Conservation (phyloP, 768 basidiomycete genomes). For the Naematelia aurantialba region DNA sequence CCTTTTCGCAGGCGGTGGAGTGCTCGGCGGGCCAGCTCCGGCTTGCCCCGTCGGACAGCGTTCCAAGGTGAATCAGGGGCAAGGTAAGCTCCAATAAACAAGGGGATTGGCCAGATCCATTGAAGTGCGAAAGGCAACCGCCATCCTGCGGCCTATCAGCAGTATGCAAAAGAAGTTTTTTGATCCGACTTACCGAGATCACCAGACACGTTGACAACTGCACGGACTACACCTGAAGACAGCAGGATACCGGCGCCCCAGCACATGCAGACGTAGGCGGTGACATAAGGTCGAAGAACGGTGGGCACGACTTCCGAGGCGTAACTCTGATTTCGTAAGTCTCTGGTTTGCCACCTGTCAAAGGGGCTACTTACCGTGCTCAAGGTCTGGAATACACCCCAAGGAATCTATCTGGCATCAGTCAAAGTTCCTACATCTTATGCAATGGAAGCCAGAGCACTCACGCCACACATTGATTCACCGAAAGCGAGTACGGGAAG, state of each 20-base stretch:
- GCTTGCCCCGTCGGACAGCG: conserved; percentile 30
- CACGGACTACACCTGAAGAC: conserved; percentile 30
- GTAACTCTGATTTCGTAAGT: too few relatives aligned
- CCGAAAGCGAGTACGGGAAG: conserved; percentile 28
- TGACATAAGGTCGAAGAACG: conserved; percentile 36
- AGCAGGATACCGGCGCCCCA: conserved; percentile 39
- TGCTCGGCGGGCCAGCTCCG: conserved; percentile 24
- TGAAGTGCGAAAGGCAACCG: conserved; percentile 31
- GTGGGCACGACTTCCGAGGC: conserved; percentile 41
- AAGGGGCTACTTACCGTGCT: too few relatives aligned
- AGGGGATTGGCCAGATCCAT: conserved; percentile 36
- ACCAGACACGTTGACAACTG: conserved; percentile 16
- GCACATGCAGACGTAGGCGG: conserved; percentile 34
- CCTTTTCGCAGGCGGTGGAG: conserved; percentile 20
- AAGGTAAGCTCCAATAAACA: conserved; percentile 30
- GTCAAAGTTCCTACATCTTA: conserved; percentile 19
- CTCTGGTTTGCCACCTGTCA: too few relatives aligned
- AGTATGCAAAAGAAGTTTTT: too few relatives aligned
- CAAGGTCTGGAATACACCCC: conserved; percentile 33
- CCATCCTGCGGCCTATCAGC: conserved; percentile 10
- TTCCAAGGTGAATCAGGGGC: conserved; percentile 42
- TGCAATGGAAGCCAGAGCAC: conserved; percentile 40
- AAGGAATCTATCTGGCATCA: conserved; percentile 16
- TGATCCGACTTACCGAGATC: conserved; percentile 23
- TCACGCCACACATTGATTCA: conserved; percentile 38